Percentiles rank a stretch among this genome's conserved stretches.
These are phyloP conservation scores for Diplodia mutila DNA, from an alignment of 2,329 filamentous ascomycete species.

Conservation along the genomic window DNA sequence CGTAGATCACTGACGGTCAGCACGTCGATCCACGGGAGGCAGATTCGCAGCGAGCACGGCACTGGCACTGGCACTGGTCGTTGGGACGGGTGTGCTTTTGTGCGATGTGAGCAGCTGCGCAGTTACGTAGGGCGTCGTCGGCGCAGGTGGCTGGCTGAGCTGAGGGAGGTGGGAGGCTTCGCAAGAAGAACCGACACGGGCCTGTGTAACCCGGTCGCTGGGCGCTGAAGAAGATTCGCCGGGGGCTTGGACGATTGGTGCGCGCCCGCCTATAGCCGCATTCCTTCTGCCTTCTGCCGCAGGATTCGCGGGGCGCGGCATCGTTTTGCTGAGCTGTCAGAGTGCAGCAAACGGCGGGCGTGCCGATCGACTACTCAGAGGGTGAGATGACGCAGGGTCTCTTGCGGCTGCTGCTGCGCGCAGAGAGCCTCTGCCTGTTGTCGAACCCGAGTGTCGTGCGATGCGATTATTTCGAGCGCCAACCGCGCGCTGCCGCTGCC, in stretches of 20 bases:
- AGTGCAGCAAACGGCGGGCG: not conserved
- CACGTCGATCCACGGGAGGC: constrained; percentile 4
- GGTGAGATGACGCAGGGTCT: constrained; percentile 18
- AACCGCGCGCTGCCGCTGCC: not conserved
- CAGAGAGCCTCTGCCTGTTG: constrained; percentile 10
- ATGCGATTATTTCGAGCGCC: not conserved
- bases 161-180: not conserved
- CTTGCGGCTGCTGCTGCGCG: constrained; percentile 9
- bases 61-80: not conserved
- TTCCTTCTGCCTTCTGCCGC: not conserved
- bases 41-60: not conserved
- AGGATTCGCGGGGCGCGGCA: not conserved
- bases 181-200: not conserved
- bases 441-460: not conserved
- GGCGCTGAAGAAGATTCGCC: constrained; percentile 19
- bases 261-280: not conserved
- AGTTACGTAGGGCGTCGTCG: constrained; percentile 1
- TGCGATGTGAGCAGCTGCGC: constrained; percentile 21
- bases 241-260: not conserved
- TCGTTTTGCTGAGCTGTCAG: not conserved
- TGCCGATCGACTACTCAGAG: not conserved
- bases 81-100: not conserved
- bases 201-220: constrained; percentile 13
- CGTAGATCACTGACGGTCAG: constrained; percentile 25
- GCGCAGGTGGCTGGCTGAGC: not conserved